Percentiles rank a stretch among this genome's conserved stretches.
Evolutionary conservation across 371 early-diverging fungal species (phyloP).

Genomic region (Dichotomocladium elegans): DNA sequence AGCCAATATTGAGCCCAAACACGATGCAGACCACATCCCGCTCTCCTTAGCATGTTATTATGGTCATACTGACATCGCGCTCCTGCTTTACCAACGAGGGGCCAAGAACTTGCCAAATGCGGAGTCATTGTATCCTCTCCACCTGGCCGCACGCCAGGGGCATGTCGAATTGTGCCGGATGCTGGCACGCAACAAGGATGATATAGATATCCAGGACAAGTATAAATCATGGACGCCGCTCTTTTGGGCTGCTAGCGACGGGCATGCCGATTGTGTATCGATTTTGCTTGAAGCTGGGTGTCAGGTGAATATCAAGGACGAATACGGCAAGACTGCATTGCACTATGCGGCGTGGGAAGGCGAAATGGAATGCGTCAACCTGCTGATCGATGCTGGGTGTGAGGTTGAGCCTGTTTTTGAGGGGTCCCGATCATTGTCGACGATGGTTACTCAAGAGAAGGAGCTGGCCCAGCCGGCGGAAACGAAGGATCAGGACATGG

Average conservation of each 20-base stretch:
- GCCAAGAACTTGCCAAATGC: slow-evolving; percentile 63
- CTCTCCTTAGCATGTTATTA: slow-evolving; percentile 85
- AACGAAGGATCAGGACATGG: slow-evolving; percentile 14
- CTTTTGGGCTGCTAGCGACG: slow-evolving; percentile 93
- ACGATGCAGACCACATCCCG: slow-evolving; percentile 62
- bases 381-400: slow-evolving; percentile 59
- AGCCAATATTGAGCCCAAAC: slow-evolving; percentile 64
- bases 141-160: slow-evolving; percentile 87
- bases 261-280: slow-evolving; percentile 78
- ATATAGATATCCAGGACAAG: slow-evolving; percentile 80
- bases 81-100: slow-evolving; percentile 71
- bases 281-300: slow-evolving; percentile 82
- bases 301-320: slow-evolving; percentile 74
- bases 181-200: slow-evolving; percentile 65
- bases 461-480: slow-evolving; percentile 9
- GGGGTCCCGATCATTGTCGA: too few species aligned
- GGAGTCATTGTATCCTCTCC: slow-evolving; percentile 84
- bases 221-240: slow-evolving; percentile 95
- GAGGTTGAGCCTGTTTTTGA: slow-evolving; percentile 27
- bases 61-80: slow-evolving; percentile 84
- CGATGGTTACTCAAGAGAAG: slow-evolving; percentile 11
- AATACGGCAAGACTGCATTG: slow-evolving; percentile 75
- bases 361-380: slow-evolving; percentile 69
- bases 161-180: slow-evolving; percentile 69
- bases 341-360: slow-evolving; percentile 97